These are phyloP conservation scores for Peziza echinospora DNA, from an alignment of 495 filamentous ascomycete species.

Conservation along the genomic window DNA sequence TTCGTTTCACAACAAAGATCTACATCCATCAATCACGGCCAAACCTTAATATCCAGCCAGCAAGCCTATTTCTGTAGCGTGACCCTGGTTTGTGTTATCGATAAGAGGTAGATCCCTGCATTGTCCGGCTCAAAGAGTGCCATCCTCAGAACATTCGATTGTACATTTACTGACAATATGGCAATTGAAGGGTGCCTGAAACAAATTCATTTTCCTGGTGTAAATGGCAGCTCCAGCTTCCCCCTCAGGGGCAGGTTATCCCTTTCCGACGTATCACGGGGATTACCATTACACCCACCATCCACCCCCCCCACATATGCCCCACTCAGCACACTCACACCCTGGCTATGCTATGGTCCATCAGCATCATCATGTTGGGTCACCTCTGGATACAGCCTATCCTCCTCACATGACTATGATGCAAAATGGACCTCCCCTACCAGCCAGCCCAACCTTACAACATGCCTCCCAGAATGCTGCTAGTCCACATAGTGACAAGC, in stretches of 20 bases:
- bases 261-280: neutral
- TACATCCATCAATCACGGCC: too few species aligned
- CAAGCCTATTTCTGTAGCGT: too few species aligned
- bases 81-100: neutral
- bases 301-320: neutral
- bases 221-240: neutral
- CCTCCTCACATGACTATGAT: neutral
- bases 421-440: neutral
- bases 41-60: too few species aligned
- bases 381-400: neutral
- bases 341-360: neutral
- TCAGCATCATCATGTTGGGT: neutral
- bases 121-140: too few species aligned
- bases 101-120: neutral
- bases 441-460: neutral
- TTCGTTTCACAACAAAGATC: too few species aligned
- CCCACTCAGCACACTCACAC: neutral
- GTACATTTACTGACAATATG: neutral
- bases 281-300: neutral
- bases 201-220: neutral
- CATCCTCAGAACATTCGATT: too few species aligned
- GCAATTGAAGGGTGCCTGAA: neutral
- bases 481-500: slow-evolving; percentile 3
- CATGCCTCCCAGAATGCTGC: neutral
- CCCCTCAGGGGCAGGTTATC: neutral